These are phyloP conservation scores for Entoloma clypeatum DNA, from an alignment of 1,284 basidiomycete species.

Conservation along the genomic window DNA sequence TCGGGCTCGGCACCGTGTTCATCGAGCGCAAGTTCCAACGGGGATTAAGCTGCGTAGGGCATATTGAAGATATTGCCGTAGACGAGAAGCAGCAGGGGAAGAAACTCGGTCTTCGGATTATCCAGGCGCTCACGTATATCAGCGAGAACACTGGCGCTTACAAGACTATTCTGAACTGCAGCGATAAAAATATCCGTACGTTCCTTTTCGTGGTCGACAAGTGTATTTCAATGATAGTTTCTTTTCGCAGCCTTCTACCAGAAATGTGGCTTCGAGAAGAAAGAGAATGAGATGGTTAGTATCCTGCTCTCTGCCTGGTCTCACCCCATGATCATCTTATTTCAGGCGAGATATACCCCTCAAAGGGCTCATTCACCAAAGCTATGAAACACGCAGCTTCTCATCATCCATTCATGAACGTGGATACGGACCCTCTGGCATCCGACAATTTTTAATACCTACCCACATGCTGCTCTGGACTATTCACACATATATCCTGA, in stretches of 20 bases:
- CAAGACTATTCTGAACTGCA: constrained; percentile 97
- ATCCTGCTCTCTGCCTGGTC: neutral
- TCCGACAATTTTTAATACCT: too few relatives aligned
- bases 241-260: constrained; percentile 83
- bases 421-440: neutral
- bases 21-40: constrained; percentile 93
- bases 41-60: constrained; percentile 77
- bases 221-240: constrained; percentile 7
- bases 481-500: too few relatives aligned
- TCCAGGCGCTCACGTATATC: constrained; percentile 79
- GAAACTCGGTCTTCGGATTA: constrained; percentile 84
- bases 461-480: constrained; percentile 9
- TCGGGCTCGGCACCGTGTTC: constrained; percentile 83
- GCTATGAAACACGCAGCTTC: constrained; percentile 30
- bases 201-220: constrained; percentile 23
- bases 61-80: constrained; percentile 98
- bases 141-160: constrained; percentile 80
- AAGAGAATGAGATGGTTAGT: constrained; percentile 86
- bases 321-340: neutral
- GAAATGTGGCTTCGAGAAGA: constrained; percentile 90
- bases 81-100: constrained; percentile 85
- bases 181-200: constrained; percentile 86
- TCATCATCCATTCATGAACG: neutral
- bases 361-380: constrained; percentile 37
- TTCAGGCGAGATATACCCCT: constrained; percentile 53